These are phyloP conservation scores for Neoboletus subvelutipes DNA, from an alignment of 768 basidiomycete genomes.

Conservation along the genomic window DNA sequence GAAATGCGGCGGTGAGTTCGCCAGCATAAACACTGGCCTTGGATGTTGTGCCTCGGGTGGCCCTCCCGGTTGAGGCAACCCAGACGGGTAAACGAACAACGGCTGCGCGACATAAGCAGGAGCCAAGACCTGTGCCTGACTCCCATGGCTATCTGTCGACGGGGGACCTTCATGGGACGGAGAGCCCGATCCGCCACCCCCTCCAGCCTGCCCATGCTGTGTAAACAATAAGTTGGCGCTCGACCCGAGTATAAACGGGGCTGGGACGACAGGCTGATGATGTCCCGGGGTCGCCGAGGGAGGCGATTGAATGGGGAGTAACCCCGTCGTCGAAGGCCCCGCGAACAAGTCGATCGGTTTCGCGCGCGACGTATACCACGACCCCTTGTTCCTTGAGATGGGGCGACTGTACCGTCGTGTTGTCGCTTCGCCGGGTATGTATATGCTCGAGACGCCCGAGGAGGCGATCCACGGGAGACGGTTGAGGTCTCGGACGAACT, in stretches of 20 bases:
- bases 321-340: conserved; percentile 32
- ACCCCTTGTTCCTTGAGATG: conserved; percentile 25
- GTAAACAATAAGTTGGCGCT: conserved; percentile 32
- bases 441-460: conserved; percentile 47
- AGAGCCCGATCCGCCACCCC: conserved; percentile 20
- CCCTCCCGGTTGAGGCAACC: conserved; percentile 31
- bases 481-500: conserved; percentile 40
- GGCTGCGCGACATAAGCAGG: conserved; percentile 33
- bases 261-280: conserved; percentile 10
- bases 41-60: conserved; percentile 23
- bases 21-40: conserved; percentile 31
- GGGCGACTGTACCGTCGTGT: conserved; percentile 31
- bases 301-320: conserved; percentile 21
- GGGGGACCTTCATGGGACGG: conserved; percentile 32
- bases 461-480: conserved; percentile 48
- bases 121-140: conserved; percentile 24
- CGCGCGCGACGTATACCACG: conserved; percentile 31
- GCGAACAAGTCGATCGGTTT: conserved; percentile 32
- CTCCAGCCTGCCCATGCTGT: conserved; percentile 12
- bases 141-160: conserved; percentile 34
- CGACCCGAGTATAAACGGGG: conserved; percentile 33
- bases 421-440: conserved; percentile 40
- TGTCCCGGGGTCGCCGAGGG: conserved; percentile 4
- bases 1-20: conserved; percentile 27
- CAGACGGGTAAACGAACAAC: conserved; percentile 31